These are phyloP conservation scores for Rhododendron molle DNA, from an alignment of 148 eudicot genomes.

Conservation along the genomic window DNA sequence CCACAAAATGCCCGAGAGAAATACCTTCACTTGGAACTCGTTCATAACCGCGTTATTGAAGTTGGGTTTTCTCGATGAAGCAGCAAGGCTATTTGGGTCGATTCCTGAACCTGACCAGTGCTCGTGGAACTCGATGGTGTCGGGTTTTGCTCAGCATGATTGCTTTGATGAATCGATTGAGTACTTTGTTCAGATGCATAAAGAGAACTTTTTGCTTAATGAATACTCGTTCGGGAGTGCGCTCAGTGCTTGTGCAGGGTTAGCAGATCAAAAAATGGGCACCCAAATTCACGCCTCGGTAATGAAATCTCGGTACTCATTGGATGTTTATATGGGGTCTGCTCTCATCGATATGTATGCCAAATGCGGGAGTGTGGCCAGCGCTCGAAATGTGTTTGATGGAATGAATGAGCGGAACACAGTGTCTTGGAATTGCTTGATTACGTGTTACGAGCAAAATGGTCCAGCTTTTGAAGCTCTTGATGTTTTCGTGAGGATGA, in stretches of 20 bases:
- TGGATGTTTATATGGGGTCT: slow-evolving; percentile 72
- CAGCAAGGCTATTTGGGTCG: slow-evolving; percentile 28
- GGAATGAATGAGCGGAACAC: slow-evolving; percentile 56
- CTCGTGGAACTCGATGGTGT: slow-evolving; percentile 81
- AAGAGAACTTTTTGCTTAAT: slow-evolving; percentile 47
- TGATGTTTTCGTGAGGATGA: slow-evolving; percentile 54
- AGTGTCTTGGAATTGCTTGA: slow-evolving; percentile 88
- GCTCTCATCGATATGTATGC: slow-evolving; percentile 87
- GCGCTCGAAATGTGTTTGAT: slow-evolving; percentile 57
- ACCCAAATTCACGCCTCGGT: slow-evolving; percentile 59
- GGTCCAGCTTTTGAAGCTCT: slow-evolving; percentile 67
- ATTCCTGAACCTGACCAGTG: slow-evolving; percentile 75
- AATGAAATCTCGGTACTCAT: slow-evolving; percentile 36
- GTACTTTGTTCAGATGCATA: slow-evolving; percentile 61
- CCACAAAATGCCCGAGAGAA: slow-evolving; percentile 59
- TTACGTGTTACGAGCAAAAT: slow-evolving; percentile 84
- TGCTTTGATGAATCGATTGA: slow-evolving; percentile 14
- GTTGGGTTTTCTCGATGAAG: slow-evolving; percentile 29
- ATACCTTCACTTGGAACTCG: slow-evolving; percentile 61
- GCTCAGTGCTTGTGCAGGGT: slow-evolving; percentile 77
- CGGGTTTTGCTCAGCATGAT: slow-evolving; percentile 70
- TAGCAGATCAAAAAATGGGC: slow-evolving; percentile 49
- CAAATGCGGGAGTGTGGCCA: slow-evolving; percentile 60
- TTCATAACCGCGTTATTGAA: slow-evolving; percentile 37
- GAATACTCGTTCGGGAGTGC: slow-evolving; percentile 77